A percentile compares a stretch with the other conserved stretches of the same genome.
Conservation (phyloP, 2,329 filamentous ascomycete species). For the Apiospora phragmitis region DNA sequence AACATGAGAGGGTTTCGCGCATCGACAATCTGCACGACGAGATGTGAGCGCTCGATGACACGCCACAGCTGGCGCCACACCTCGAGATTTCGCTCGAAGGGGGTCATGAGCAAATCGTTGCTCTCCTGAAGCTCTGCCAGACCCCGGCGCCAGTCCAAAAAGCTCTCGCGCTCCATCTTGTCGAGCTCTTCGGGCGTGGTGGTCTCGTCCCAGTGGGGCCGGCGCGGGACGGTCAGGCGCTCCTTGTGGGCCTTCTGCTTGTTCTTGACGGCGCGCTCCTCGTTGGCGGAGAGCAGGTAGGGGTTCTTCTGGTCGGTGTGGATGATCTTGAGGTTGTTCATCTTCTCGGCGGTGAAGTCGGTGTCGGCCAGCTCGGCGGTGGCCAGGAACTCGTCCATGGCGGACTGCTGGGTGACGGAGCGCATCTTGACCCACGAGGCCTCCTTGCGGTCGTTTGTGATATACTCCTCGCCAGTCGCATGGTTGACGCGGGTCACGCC, state of each 20-base stretch:
- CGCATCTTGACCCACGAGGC: constrained; percentile 99
- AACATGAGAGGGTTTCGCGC: constrained; percentile 93
- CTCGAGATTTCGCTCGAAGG: constrained; percentile 95
- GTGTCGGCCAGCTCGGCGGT: constrained; percentile 97
- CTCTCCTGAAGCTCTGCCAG: constrained; percentile 92
- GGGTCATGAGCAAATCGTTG: constrained; percentile 93
- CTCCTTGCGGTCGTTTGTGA: constrained; percentile 88
- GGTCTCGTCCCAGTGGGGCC: constrained; percentile 82
- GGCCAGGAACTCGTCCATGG: constrained; percentile 92
- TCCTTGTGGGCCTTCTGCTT: constrained; percentile 83
- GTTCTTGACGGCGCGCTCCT: constrained; percentile 74
- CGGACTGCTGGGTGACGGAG: constrained; percentile 94
- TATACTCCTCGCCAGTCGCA: constrained; percentile 82
- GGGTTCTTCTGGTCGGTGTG: constrained; percentile 96
- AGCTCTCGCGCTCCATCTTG: constrained; percentile 71
- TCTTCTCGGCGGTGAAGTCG: constrained; percentile 97
- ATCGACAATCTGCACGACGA: constrained; percentile 98
- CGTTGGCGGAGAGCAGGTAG: constrained; percentile 80
- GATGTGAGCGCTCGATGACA: constrained; percentile 93
- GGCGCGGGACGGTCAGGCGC: constrained; percentile 82
- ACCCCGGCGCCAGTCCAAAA: constrained; percentile 86
- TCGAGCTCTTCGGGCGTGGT: constrained; percentile 87
- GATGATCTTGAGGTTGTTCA: constrained; percentile 99
- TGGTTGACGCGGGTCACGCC: constrained; percentile 70
- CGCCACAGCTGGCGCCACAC: constrained; percentile 98